phyloP scores from a whole-genome alignment of 1,139 yeast species.

The Diutina catenulata region DNA sequence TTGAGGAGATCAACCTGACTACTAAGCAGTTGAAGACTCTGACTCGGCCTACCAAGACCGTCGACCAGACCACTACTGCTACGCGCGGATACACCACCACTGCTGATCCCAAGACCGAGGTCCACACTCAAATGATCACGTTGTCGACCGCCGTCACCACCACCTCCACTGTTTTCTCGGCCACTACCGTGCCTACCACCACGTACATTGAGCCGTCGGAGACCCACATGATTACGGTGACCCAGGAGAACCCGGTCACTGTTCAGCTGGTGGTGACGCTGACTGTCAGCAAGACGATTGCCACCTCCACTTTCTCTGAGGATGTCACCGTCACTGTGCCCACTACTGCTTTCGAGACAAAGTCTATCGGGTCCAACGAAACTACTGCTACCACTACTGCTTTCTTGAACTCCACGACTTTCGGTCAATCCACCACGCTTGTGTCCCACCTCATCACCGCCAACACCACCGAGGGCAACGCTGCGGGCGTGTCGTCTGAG shows the following conservation, averaged over 20 bases:
- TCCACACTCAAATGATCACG: not conserved
- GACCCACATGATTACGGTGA: constrained; percentile 12
- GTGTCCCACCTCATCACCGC: not conserved
- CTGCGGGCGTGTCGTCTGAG: not conserved
- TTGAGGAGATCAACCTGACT: not conserved
- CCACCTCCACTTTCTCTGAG: constrained; percentile 1
- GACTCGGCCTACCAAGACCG: not conserved
- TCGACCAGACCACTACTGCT: not conserved
- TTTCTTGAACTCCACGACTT: constrained; percentile 11
- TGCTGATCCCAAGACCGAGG: constrained; percentile 1
- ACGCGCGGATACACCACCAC: not conserved
- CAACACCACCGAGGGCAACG: not conserved
- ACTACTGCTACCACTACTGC: constrained; percentile 12
- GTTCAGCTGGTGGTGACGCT: constrained; percentile 14
- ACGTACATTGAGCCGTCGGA: constrained; percentile 13
- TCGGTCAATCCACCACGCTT: constrained; percentile 10
- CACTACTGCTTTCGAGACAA: not conserved
- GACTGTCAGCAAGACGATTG: constrained; percentile 9
- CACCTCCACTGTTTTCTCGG: constrained; percentile 13
- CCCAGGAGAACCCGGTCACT: constrained; percentile 18
- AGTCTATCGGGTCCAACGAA: constrained; percentile 9
- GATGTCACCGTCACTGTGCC: constrained; percentile 4
- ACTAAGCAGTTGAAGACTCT: not conserved
- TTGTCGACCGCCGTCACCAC: constrained; percentile 9
- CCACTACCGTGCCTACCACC: constrained; percentile 15